These are phyloP conservation scores for Multifurca ochricompacta DNA, from an alignment of 768 basidiomycete species.

Conservation along the genomic window DNA sequence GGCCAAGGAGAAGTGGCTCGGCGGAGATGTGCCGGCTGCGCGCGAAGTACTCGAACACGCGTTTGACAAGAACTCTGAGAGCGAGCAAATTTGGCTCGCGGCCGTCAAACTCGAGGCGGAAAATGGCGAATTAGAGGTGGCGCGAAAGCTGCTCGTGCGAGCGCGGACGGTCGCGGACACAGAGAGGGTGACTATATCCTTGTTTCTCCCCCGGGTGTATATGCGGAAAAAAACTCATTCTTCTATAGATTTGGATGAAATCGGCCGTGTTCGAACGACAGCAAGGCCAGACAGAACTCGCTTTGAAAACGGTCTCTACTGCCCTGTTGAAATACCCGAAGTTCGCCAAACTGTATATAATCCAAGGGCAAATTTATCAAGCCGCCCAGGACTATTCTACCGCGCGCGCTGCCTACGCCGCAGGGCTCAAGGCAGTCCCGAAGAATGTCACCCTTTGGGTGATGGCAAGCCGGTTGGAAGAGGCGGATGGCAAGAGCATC, in stretches of 20 bases:
- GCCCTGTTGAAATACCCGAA: slow-evolving; percentile 82
- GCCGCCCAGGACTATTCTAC: slow-evolving; percentile 47
- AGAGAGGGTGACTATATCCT: slow-evolving; percentile 54
- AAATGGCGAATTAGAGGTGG: slow-evolving; percentile 84
- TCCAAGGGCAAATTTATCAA: slow-evolving; percentile 88
- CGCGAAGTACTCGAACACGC: slow-evolving; percentile 83
- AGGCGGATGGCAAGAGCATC: slow-evolving; percentile 85
- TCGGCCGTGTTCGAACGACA: slow-evolving; percentile 92
- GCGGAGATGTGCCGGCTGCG: slow-evolving; percentile 84
- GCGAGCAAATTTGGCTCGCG: slow-evolving; percentile 96
- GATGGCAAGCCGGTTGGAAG: slow-evolving; percentile 81
- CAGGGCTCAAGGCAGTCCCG: slow-evolving; percentile 81
- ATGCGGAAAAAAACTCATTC: background rate
- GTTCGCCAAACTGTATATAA: slow-evolving; percentile 93
- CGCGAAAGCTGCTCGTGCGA: slow-evolving; percentile 77
- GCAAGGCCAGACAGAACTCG: slow-evolving; percentile 64
- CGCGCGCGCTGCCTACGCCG: slow-evolving; percentile 74
- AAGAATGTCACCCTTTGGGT: slow-evolving; percentile 86
- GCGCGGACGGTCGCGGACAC: slow-evolving; percentile 90
- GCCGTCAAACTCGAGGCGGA: slow-evolving; percentile 96
- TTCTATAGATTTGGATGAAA: slow-evolving; percentile 93
- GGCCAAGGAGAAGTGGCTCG: slow-evolving; percentile 95
- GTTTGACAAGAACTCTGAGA: slow-evolving; percentile 92
- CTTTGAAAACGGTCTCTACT: slow-evolving; percentile 63
- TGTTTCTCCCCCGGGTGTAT: background rate